Evolutionary conservation across 176 grass and related monocot genomes (phyloP).

Genomic region (Cocos nucifera): DNA sequence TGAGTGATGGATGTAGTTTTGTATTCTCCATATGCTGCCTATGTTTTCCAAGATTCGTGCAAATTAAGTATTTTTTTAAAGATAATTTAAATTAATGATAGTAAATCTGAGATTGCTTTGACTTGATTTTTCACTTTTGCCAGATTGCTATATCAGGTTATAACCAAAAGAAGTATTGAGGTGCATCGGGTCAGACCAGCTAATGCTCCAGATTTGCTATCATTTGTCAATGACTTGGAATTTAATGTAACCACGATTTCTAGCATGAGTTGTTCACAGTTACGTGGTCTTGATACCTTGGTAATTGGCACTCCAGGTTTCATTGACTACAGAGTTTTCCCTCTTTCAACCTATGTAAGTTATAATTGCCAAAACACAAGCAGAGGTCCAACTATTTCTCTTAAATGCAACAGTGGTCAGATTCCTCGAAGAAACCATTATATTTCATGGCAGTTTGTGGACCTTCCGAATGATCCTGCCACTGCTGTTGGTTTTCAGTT

Average conservation of each 20-base stretch:
- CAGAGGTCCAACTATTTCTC: constrained; percentile 54
- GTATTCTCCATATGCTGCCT: no score
- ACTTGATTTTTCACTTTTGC: constrained; percentile 1
- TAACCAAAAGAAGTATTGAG: constrained; percentile 50
- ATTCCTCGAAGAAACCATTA: constrained; percentile 77
- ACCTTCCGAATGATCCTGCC: constrained; percentile 48
- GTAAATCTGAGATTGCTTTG: constrained; percentile 7
- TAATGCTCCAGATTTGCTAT: constrained; percentile 70
- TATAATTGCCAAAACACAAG: constrained; percentile 77
- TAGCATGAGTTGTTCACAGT: constrained; percentile 72
- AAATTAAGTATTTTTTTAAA: no score
- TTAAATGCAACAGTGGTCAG: constrained; percentile 65
- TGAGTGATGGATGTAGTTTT: constrained; percentile 27
- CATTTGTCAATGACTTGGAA: constrained; percentile 76
- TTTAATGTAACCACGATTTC: constrained; percentile 88
- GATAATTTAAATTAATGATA: background rate
- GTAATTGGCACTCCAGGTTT: constrained; percentile 66
- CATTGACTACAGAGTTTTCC: constrained; percentile 64
- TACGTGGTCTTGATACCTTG: constrained; percentile 31
- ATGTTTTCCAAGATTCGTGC: no score
- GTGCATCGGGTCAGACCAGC: constrained; percentile 81
- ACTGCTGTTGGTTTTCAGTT: constrained; percentile 73
- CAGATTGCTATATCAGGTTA: constrained; percentile 82
- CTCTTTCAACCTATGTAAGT: constrained; percentile 42
- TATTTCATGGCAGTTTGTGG: constrained; percentile 90